Percentiles rank a stretch among this genome's conserved stretches.
Conservation (phyloP, 306 rosid species). For the Alnus glutinosa region DNA sequence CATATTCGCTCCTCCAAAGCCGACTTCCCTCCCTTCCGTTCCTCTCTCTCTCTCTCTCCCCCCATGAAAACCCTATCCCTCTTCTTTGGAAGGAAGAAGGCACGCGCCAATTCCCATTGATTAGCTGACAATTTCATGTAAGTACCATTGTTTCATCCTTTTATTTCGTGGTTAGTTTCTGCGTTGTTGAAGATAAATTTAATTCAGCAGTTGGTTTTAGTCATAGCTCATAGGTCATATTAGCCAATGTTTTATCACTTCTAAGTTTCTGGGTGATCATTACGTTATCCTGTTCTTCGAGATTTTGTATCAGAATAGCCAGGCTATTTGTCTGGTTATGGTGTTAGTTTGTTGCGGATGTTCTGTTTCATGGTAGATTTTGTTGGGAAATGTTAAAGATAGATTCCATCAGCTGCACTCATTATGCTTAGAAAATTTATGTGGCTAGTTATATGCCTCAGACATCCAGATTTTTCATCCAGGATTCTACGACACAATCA, state of each 20-base stretch:
- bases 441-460: no score
- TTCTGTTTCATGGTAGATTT: no score
- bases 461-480: no score
- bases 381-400: no score
- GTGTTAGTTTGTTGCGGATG: no score
- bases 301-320: not conserved
- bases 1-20: not conserved
- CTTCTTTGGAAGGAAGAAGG: not conserved
- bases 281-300: not conserved
- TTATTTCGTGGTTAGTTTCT: not conserved
- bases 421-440: no score
- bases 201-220: no score
- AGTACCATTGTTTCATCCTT: not conserved
- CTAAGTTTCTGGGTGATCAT: not conserved
- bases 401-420: no score
- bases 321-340: no score
- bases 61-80: not conserved
- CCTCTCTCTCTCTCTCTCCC: not conserved
- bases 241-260: not conserved
- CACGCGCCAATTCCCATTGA: not conserved
- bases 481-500: no score
- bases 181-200: not conserved
- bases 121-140: not conserved
- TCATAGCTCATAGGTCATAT: not conserved
- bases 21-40: not conserved